A percentile compares a stretch with the other conserved stretches of the same genome.
Evolutionary conservation across 2,329 filamentous ascomycete species (phyloP).

Genomic region (Arthrinium puccinioides): DNA sequence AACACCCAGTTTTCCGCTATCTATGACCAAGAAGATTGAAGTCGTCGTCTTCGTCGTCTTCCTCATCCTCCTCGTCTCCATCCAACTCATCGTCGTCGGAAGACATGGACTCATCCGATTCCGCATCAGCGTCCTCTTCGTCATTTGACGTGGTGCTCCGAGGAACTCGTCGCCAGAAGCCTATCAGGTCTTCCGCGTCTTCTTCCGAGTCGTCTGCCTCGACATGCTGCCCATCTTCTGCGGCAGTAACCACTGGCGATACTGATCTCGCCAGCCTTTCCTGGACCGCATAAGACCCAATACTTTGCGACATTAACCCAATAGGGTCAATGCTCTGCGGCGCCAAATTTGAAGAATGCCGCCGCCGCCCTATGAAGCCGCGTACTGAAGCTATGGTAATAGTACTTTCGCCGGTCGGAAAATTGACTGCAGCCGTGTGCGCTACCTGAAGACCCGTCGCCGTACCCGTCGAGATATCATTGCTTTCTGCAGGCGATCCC

Average conservation of each 20-base stretch:
- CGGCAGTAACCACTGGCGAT: constrained; percentile 27
- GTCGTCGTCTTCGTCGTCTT: constrained; percentile 36
- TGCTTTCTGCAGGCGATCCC: constrained; percentile 33
- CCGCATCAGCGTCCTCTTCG: constrained; percentile 25
- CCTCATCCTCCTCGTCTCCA: constrained; percentile 39
- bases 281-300: constrained; percentile 15
- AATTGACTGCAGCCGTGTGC: constrained; percentile 10
- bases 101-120: constrained; percentile 16
- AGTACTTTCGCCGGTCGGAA: constrained; percentile 11
- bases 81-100: constrained; percentile 35
- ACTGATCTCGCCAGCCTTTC: constrained; percentile 38
- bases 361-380: constrained; percentile 18
- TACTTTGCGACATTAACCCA: constrained; percentile 7
- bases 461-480: constrained; percentile 6
- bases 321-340: constrained; percentile 10
- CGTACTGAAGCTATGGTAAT: no score
- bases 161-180: constrained; percentile 48
- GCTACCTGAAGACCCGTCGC: not conserved
- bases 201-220: constrained; percentile 31
- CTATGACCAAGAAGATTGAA: constrained; percentile 31
- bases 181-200: constrained; percentile 48
- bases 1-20: no score
- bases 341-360: constrained; percentile 23
- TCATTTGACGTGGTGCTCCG: constrained; percentile 26
- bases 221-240: constrained; percentile 11